Evolutionary conservation across 2,329 filamentous ascomycete genomes (phyloP).

Genomic region (Curvularia lunata): DNA sequence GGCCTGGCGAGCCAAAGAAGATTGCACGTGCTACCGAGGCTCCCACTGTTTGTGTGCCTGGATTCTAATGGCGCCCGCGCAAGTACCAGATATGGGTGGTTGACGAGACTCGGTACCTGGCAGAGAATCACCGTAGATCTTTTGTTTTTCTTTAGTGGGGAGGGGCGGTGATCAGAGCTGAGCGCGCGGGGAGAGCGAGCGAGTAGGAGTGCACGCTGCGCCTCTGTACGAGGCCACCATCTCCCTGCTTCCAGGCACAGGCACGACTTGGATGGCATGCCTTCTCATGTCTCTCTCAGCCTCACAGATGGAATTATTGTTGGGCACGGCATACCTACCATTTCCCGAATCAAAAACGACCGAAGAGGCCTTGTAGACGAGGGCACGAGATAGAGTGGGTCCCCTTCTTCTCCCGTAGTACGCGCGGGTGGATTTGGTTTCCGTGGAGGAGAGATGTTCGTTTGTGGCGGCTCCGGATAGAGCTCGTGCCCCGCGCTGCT

Average conservation of each 20-base stretch:
- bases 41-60: not conserved
- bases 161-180: conserved; percentile 5
- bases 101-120: conserved; percentile 25
- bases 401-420: not conserved
- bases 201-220: not conserved
- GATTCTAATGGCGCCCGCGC: no score
- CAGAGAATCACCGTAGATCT: conserved; percentile 28
- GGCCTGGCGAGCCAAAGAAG: not conserved
- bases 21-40: conserved; percentile 1
- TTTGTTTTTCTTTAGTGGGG: conserved; percentile 2
- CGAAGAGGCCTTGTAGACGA: not conserved
- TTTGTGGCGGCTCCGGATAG: conserved; percentile 1
- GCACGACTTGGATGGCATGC: not conserved
- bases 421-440: not conserved
- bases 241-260: not conserved
- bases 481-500: conserved; percentile 3
- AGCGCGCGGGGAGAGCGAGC: conserved; percentile 10
- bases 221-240: not conserved
- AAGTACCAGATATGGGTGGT: not conserved
- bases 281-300: not conserved
- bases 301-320: not conserved
- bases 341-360: not conserved
- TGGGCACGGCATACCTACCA: not conserved
- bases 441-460: not conserved
- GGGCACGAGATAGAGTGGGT: not conserved